Conservation (phyloP, 148 eudicot genomes). For the Talinum fruticosum region DNA sequence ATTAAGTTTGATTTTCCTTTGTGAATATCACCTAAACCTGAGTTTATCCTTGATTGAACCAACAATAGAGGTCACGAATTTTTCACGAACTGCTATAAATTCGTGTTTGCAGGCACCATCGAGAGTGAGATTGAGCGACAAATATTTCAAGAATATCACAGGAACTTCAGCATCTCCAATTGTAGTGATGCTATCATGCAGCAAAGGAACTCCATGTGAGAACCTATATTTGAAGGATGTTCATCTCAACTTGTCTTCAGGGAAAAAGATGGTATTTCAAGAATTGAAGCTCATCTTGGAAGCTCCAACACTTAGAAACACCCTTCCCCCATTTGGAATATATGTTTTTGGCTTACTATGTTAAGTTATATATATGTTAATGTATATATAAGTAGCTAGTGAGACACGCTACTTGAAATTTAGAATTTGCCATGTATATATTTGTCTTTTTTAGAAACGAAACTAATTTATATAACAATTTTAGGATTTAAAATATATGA, state of each 20-base stretch:
- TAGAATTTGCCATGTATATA: too few relatives aligned
- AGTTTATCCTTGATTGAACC: neutral
- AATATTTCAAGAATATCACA: constrained; percentile 44
- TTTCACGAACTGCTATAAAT: neutral
- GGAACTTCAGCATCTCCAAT: constrained; percentile 47
- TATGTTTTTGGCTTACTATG: too few relatives aligned
- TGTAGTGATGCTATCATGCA: constrained; percentile 43
- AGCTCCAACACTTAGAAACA: too few relatives aligned
- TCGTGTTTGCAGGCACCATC: constrained; percentile 44
- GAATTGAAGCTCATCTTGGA: too few relatives aligned
- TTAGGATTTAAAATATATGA: too few relatives aligned
- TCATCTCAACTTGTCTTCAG: constrained; percentile 31
- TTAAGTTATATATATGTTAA: too few relatives aligned
- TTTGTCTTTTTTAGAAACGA: too few relatives aligned
- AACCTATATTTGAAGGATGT: constrained; percentile 47
- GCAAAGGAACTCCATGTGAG: constrained; percentile 49
- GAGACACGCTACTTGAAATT: too few relatives aligned
- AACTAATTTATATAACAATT: too few relatives aligned
- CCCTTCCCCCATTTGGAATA: too few relatives aligned
- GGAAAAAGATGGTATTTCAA: too few relatives aligned
- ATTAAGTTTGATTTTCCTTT: neutral
- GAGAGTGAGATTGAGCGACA: constrained; percentile 44
- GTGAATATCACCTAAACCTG: neutral
- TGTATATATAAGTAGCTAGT: too few relatives aligned
- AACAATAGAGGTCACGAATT: neutral